A percentile compares a stretch with the other conserved stretches of the same genome.
phyloP scores from a whole-genome alignment of 495 filamentous ascomycete species.

The Amniculicola lignicola region DNA sequence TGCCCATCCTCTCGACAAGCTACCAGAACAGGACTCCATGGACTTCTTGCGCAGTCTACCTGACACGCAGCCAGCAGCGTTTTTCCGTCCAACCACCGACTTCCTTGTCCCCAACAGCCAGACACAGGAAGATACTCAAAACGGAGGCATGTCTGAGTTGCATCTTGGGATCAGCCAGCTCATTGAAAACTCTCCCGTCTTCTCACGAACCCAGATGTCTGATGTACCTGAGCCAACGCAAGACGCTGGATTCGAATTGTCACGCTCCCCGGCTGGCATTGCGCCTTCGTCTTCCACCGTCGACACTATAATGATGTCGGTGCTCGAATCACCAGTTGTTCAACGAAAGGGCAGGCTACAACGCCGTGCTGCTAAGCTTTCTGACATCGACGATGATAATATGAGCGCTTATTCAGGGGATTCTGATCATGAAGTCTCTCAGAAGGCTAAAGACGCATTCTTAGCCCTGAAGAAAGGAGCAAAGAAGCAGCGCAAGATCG shows the following conservation, averaged over 20 bases:
- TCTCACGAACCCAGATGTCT: conserved; percentile 55
- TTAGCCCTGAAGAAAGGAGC: conserved; percentile 70
- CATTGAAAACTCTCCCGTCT: conserved; percentile 12
- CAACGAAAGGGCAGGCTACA: conserved; percentile 60
- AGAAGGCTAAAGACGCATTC: conserved; percentile 63
- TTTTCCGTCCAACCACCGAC: conserved; percentile 10
- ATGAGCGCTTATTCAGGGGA: conserved; percentile 37
- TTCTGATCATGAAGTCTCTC: conserved; percentile 3
- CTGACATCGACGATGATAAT: conserved; percentile 44
- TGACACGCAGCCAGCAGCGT: conserved; percentile 44
- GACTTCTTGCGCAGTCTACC: conserved; percentile 53
- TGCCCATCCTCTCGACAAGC: conserved; percentile 30
- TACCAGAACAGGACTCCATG: conserved; percentile 47
- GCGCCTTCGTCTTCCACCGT: conserved; percentile 64
- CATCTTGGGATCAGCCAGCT: conserved; percentile 22
- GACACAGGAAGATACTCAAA: conserved; percentile 1
- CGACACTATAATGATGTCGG: conserved; percentile 61
- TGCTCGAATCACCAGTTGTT: conserved; percentile 59
- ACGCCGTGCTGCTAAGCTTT: conserved; percentile 41
- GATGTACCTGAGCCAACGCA: conserved; percentile 76
- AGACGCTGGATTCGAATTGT: conserved; percentile 70
- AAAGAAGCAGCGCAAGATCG: conserved; percentile 49
- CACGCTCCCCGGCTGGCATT: conserved; percentile 52
- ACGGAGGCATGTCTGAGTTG: conserved; percentile 15
- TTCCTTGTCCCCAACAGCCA: conserved; percentile 67